phyloP scores from a whole-genome alignment of 352 stramenopile species.

The Pythium phragmiticola region DNA sequence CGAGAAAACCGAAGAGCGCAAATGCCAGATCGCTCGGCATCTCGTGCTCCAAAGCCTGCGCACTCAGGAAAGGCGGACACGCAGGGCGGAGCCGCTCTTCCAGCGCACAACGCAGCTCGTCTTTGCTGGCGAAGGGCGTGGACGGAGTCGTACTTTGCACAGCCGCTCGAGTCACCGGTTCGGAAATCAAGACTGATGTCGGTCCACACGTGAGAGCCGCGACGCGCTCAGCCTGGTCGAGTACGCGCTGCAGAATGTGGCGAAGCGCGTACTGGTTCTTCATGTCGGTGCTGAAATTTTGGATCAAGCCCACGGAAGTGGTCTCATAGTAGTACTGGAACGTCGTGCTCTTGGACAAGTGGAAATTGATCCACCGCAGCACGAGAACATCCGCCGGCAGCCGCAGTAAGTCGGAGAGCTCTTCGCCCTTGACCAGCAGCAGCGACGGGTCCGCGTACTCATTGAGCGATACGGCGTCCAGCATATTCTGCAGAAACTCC shows the following conservation, averaged over 20 bases:
- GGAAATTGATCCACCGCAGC: conserved; percentile 71
- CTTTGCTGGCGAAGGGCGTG: conserved; percentile 36
- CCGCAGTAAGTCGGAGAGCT: conserved; percentile 45
- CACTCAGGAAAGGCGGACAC: conserved; percentile 43
- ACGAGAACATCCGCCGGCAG: conserved; percentile 59
- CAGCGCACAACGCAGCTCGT: conserved; percentile 42
- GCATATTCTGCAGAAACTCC: conserved; percentile 60
- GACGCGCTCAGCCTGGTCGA: conserved; percentile 19
- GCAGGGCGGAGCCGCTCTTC: conserved; percentile 37
- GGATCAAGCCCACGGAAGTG: conserved; percentile 39
- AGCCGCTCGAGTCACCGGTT: not conserved
- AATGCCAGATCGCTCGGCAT: conserved; percentile 48
- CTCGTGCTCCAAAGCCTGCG: conserved; percentile 38
- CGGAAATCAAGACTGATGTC: not conserved
- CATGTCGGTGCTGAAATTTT: conserved; percentile 75
- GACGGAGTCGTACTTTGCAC: not conserved
- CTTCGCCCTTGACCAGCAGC: conserved; percentile 54
- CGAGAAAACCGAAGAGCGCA: conserved; percentile 60
- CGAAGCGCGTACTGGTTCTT: conserved; percentile 52
- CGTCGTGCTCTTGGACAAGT: conserved; percentile 41
- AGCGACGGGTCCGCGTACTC: conserved; percentile 47
- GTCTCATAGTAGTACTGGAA: conserved; percentile 31
- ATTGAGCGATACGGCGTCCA: conserved; percentile 37
- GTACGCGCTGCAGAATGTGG: conserved; percentile 45
- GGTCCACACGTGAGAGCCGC: not conserved